A percentile compares a stretch with the other conserved stretches of the same genome.
Conservation (phyloP, 2,329 filamentous ascomycete species). For the Diaporthe sp. region DNA sequence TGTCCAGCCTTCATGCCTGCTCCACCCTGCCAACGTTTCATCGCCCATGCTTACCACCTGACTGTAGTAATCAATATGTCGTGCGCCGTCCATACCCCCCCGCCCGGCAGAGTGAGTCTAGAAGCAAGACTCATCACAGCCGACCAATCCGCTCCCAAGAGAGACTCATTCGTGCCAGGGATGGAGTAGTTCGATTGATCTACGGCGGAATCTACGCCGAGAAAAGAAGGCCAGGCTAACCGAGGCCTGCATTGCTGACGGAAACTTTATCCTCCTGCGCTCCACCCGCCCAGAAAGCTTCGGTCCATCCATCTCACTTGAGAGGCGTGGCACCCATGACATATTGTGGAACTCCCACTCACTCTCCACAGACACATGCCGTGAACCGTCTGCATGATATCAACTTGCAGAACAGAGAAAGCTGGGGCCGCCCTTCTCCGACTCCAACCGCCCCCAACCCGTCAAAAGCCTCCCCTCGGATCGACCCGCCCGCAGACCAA, state of each 20-base stretch:
- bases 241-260: not conserved
- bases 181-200: not conserved
- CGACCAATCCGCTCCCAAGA: not conserved
- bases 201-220: not conserved
- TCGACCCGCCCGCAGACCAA: not conserved
- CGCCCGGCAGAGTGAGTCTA: not conserved
- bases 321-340: not conserved
- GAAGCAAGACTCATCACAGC: not conserved
- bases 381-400: not conserved
- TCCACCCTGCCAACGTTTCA: not conserved
- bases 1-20: not conserved
- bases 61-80: not conserved
- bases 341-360: not conserved
- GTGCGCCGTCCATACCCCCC: not conserved
- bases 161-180: not conserved
- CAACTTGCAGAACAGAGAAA: not conserved
- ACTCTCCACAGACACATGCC: not conserved
- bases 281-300: too few species aligned
- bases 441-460: not conserved
- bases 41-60: not conserved
- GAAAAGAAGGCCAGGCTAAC: not conserved
- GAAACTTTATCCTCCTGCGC: not conserved
- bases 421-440: not conserved
- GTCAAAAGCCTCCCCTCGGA: not conserved
- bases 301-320: not conserved